Percentiles rank a stretch among this genome's conserved stretches.
Conservation (phyloP, 768 basidiomycete genomes). For the Tubosaeta sp. region DNA sequence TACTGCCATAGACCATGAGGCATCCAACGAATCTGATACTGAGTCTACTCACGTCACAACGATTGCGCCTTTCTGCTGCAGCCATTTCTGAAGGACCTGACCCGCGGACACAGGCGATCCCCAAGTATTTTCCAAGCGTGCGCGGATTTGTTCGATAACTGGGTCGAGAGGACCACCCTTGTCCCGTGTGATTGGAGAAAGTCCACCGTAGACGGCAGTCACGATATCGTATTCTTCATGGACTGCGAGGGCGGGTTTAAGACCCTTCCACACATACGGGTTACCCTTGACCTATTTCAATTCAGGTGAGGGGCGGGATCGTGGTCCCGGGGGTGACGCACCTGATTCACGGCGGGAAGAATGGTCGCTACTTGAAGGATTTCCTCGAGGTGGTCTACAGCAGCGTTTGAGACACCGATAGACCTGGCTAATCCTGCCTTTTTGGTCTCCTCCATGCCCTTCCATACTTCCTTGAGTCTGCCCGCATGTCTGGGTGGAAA, state of each 20-base stretch:
- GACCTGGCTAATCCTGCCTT: slow-evolving; percentile 36
- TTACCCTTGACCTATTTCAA: slow-evolving; percentile 46
- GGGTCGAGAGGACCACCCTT: slow-evolving; percentile 38
- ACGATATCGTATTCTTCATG: slow-evolving; percentile 36
- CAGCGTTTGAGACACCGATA: slow-evolving; percentile 58
- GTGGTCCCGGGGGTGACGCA: slow-evolving; percentile 5
- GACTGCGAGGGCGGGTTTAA: slow-evolving; percentile 33
- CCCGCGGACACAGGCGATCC: slow-evolving; percentile 24
- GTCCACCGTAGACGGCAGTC: slow-evolving; percentile 38
- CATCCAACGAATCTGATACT: neutral
- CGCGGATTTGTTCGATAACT: slow-evolving; percentile 33
- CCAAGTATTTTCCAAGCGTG: slow-evolving; percentile 23
- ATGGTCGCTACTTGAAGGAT: slow-evolving; percentile 42
- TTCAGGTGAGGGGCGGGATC: neutral
- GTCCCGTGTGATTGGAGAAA: slow-evolving; percentile 34
- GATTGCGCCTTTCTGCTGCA: slow-evolving; percentile 26
- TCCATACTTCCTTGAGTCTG: slow-evolving; percentile 52
- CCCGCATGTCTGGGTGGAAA: slow-evolving; percentile 35
- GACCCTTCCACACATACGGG: slow-evolving; percentile 45
- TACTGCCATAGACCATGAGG: slow-evolving; percentile 18
- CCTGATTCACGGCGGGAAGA: slow-evolving; percentile 53
- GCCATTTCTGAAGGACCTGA: slow-evolving; percentile 30
- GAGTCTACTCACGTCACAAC: slow-evolving; percentile 28
- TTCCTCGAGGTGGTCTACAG: slow-evolving; percentile 37
- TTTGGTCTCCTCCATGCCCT: slow-evolving; percentile 55